Percentiles rank a stretch among this genome's conserved stretches.
These are phyloP conservation scores for Diaporthe vexans DNA, from an alignment of 2,329 filamentous ascomycete species.

Conservation along the genomic window DNA sequence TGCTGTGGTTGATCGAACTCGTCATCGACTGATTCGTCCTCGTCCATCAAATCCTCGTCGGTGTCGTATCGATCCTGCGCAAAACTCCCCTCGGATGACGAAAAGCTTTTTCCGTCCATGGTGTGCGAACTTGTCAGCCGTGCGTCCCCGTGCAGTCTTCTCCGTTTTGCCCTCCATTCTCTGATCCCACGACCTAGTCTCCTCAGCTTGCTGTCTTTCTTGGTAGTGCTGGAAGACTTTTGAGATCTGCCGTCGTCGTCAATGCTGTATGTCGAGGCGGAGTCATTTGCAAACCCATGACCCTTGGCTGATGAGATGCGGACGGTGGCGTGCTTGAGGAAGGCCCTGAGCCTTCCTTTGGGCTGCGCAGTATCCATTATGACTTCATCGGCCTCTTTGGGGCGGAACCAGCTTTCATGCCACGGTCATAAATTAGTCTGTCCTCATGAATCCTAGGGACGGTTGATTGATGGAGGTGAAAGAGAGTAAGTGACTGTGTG, in stretches of 20 bases:
- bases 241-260: slow-evolving; percentile 13
- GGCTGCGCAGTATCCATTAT: slow-evolving; percentile 25
- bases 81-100: slow-evolving; percentile 15
- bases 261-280: background rate
- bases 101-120: slow-evolving; percentile 1
- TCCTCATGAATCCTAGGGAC: background rate
- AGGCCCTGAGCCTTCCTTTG: slow-evolving; percentile 27
- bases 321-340: slow-evolving; percentile 21
- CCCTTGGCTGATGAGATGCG: background rate
- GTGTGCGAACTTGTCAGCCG: background rate
- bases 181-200: slow-evolving; percentile 30
- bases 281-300: background rate
- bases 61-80: background rate
- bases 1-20: background rate
- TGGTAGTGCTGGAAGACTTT: background rate
- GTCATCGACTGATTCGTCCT: background rate
- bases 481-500: background rate
- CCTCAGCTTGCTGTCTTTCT: slow-evolving; percentile 27
- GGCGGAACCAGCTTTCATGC: background rate
- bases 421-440: background rate
- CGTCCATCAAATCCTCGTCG: background rate
- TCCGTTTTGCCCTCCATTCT: slow-evolving; percentile 30
- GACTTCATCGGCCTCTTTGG: slow-evolving; percentile 16
- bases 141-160: slow-evolving; percentile 5
- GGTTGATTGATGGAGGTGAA: background rate